These are phyloP conservation scores for Fragilaria crotonensis DNA, from an alignment of 108 stramenopile species.

Conservation along the genomic window DNA sequence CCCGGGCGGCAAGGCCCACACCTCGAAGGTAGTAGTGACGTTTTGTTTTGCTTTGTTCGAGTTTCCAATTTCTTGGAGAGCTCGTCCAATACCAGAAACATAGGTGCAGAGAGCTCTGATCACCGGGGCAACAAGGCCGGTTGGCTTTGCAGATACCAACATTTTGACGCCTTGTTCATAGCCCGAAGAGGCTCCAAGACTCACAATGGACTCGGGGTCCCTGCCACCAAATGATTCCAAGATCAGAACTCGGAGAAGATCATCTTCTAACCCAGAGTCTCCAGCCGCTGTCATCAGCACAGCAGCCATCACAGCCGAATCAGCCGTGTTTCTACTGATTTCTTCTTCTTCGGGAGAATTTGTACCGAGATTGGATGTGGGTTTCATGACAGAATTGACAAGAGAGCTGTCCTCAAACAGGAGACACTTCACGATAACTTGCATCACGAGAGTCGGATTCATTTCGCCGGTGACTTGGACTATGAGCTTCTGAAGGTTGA, in stretches of 20 bases:
- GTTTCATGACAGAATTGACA: not conserved
- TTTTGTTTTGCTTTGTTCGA: constrained; percentile 3
- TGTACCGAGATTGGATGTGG: not conserved
- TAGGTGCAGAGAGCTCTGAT: constrained; percentile 37
- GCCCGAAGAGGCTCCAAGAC: not conserved
- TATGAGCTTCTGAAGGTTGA: constrained; percentile 17
- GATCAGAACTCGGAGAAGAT: constrained; percentile 29
- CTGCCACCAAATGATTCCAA: constrained; percentile 28
- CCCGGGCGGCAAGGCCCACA: constrained; percentile 39
- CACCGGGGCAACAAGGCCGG: constrained; percentile 11
- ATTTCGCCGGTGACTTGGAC: constrained; percentile 17
- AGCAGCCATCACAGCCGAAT: constrained; percentile 15
- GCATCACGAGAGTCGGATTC: constrained; percentile 16
- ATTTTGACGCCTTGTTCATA: not conserved
- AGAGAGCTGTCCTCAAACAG: constrained; percentile 14
- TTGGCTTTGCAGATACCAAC: not conserved
- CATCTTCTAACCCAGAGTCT: constrained; percentile 32
- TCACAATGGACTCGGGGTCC: not conserved
- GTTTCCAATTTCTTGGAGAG: constrained; percentile 9
- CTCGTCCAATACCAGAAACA: constrained; percentile 35
- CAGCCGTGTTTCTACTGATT: constrained; percentile 7
- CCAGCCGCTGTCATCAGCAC: constrained; percentile 15
- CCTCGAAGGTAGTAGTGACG: not conserved
- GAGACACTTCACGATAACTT: constrained; percentile 19
- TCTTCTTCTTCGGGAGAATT: constrained; percentile 19